These are phyloP conservation scores for Fusarium sp. DNA, from an alignment of 2,329 filamentous ascomycete species.

Conservation along the genomic window DNA sequence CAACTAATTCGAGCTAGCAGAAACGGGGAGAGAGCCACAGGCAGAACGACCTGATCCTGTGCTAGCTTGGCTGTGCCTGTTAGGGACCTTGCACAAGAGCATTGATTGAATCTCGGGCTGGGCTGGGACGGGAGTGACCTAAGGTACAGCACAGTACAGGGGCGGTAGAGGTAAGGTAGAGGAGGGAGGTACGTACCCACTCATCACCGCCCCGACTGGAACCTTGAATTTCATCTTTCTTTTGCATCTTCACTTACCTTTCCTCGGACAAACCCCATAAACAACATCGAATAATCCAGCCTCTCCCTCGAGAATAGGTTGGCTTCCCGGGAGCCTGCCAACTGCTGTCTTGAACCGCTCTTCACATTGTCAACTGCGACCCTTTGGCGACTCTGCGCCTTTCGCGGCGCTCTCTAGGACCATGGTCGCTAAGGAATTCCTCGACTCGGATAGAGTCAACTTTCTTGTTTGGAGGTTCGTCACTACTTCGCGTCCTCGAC, in stretches of 20 bases:
- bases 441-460: slow-evolving; percentile 74
- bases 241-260: slow-evolving; percentile 47
- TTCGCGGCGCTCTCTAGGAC: slow-evolving; percentile 45
- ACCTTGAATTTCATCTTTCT: slow-evolving; percentile 49
- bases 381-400: slow-evolving; percentile 45
- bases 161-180: slow-evolving; percentile 25
- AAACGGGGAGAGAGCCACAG: slow-evolving; percentile 41
- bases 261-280: slow-evolving; percentile 33
- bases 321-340: slow-evolving; percentile 27
- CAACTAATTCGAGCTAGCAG: slow-evolving; percentile 38
- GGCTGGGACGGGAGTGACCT: slow-evolving; percentile 26
- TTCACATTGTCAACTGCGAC: slow-evolving; percentile 23
- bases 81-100: slow-evolving; percentile 8
- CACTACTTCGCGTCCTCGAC: slow-evolving; percentile 42
- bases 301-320: slow-evolving; percentile 28
- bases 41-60: slow-evolving; percentile 30
- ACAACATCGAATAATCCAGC: slow-evolving; percentile 20
- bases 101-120: slow-evolving; percentile 27
- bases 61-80: slow-evolving; percentile 18
- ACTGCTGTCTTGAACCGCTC: slow-evolving; percentile 14
- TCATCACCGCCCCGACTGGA: slow-evolving; percentile 40
- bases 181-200: slow-evolving; percentile 43
- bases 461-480: slow-evolving; percentile 77
- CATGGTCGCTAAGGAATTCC: slow-evolving; percentile 67
- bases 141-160: slow-evolving; percentile 2